These are phyloP conservation scores for Abelmoschus esculentus DNA, from an alignment of 345 rosid genomes.

Conservation along the genomic window DNA sequence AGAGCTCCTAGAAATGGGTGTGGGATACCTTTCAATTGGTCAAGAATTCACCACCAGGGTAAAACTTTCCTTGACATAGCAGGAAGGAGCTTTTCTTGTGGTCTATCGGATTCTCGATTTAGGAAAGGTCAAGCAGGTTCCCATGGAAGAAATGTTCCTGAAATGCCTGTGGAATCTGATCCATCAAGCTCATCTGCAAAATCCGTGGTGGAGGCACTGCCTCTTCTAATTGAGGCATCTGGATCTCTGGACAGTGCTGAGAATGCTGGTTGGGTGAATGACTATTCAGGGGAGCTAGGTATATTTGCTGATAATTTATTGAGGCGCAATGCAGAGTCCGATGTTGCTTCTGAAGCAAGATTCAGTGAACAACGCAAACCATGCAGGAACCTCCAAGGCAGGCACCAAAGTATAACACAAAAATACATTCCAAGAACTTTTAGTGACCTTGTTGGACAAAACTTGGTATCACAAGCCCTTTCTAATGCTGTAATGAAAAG, in stretches of 20 bases:
- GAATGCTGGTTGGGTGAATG: constrained; percentile 73
- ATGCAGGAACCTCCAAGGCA: constrained; percentile 26
- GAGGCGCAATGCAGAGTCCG: constrained; percentile 42
- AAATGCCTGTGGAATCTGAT: constrained; percentile 54
- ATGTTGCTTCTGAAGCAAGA: constrained; percentile 61
- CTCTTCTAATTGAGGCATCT: constrained; percentile 58
- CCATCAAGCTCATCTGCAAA: constrained; percentile 45
- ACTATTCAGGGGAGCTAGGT: constrained; percentile 93
- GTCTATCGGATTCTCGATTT: constrained; percentile 21
- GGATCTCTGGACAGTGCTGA: constrained; percentile 55
- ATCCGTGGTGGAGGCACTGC: constrained; percentile 54
- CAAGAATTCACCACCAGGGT: constrained; percentile 83
- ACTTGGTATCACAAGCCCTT: constrained; percentile 77
- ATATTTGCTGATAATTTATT: constrained; percentile 71
- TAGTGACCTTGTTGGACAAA: constrained; percentile 78
- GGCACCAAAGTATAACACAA: constrained; percentile 81
- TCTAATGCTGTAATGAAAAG: constrained; percentile 66
- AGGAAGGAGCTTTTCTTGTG: constrained; percentile 61
- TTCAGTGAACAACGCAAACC: constrained; percentile 39
- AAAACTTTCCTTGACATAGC: constrained; percentile 79
- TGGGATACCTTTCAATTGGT: constrained; percentile 98
- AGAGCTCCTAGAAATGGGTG: constrained; percentile 75
- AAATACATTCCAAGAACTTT: constrained; percentile 76
- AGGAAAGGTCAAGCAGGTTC: constrained; percentile 44
- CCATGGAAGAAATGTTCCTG: constrained; percentile 45